Evolutionary conservation across 2,329 filamentous ascomycete species (phyloP).

Genomic region (Cladosporium sp.): DNA sequence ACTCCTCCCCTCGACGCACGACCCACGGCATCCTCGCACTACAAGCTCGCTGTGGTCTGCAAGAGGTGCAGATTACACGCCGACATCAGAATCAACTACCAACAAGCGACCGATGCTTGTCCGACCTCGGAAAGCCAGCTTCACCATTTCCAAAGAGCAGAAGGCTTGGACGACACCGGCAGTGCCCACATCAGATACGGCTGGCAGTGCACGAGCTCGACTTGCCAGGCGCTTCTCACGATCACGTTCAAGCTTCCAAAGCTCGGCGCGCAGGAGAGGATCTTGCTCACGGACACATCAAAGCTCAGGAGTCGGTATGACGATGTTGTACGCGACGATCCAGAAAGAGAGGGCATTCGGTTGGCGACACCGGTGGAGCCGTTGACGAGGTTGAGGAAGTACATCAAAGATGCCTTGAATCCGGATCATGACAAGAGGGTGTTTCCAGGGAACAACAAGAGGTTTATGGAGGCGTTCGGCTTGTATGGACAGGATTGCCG

Average conservation of each 20-base stretch:
- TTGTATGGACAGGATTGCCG: conserved; percentile 49
- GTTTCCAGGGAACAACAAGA: conserved; percentile 59
- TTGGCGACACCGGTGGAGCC: conserved; percentile 52
- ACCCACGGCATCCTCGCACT: conserved; percentile 39
- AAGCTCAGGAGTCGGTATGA: conserved; percentile 52
- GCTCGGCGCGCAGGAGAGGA: conserved; percentile 45
- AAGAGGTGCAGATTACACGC: conserved; percentile 59
- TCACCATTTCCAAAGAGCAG: conserved; percentile 52
- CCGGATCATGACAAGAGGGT: conserved; percentile 47
- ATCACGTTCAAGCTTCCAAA: conserved; percentile 52
- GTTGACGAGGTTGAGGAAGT: conserved; percentile 54
- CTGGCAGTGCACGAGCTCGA: conserved; percentile 57
- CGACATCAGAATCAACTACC: conserved; percentile 53
- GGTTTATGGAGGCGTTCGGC: conserved; percentile 61
- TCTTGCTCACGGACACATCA: conserved; percentile 51
- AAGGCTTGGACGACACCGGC: conserved; percentile 14
- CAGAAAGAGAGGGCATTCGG: conserved; percentile 50
- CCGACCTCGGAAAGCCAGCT: conserved; percentile 50
- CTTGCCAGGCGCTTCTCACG: conserved; percentile 51
- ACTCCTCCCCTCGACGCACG: conserved; percentile 41
- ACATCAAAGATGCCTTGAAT: conserved; percentile 56
- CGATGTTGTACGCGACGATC: conserved; percentile 47
- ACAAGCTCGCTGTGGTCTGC: conserved; percentile 59
- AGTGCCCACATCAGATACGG: conserved; percentile 34
- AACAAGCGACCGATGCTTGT: conserved; percentile 39